Percentiles rank a stretch among this genome's conserved stretches.
Evolutionary conservation across 2,329 filamentous ascomycete genomes (phyloP).

Genomic region (Cytospora schulzeri): DNA sequence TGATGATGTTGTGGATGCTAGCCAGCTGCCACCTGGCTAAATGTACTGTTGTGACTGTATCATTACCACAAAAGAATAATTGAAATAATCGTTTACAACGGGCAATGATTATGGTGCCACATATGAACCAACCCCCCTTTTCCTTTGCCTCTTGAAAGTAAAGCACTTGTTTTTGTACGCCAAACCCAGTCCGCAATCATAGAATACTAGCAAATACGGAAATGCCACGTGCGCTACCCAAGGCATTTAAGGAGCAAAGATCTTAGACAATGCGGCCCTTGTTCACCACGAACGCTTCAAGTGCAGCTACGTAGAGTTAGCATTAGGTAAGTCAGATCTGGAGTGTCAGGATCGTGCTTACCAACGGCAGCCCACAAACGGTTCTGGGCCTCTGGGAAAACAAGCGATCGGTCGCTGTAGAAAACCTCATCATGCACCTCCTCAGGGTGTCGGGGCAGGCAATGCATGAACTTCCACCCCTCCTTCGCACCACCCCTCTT

Average conservation of each 20-base stretch:
- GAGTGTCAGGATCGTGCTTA: constrained; percentile 43
- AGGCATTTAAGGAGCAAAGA: not conserved
- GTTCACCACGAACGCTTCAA: constrained; percentile 93
- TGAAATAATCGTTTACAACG: constrained; percentile 11
- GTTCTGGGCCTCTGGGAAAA: constrained; percentile 95
- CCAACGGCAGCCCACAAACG: constrained; percentile 85
- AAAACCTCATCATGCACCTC: constrained; percentile 96
- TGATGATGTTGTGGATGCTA: constrained; percentile 91
- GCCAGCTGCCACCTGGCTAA: constrained; percentile 89
- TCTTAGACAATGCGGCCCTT: constrained; percentile 73
- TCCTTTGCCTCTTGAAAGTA: not conserved
- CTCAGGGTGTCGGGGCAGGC: constrained; percentile 85
- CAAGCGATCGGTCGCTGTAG: constrained; percentile 80
- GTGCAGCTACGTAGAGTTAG: constrained; percentile 53
- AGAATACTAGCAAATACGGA: not conserved
- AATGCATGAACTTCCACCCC: constrained; percentile 98
- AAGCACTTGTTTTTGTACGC: constrained; percentile 20
- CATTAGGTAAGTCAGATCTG: not conserved
- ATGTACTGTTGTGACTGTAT: constrained; percentile 11
- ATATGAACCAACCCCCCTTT: constrained; percentile 6
- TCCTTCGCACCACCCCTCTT: constrained; percentile 82
- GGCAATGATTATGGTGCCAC: not conserved
- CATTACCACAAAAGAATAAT: constrained; percentile 9
- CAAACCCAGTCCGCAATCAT: not conserved
- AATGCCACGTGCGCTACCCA: not conserved